Evolutionary conservation across 441 rosid species (phyloP).

Genomic region (Aleurites moluccanus): DNA sequence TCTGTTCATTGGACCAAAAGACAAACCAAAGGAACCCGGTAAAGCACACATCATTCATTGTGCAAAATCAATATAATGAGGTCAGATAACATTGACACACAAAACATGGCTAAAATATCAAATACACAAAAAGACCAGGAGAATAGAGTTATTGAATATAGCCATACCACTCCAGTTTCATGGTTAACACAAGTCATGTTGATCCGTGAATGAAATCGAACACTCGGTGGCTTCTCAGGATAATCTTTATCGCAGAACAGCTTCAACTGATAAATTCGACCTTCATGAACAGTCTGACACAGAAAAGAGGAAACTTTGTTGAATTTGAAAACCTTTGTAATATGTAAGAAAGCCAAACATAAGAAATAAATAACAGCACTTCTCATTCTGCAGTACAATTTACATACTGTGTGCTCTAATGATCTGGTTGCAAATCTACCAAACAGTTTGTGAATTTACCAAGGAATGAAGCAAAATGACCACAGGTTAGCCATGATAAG

Average conservation of each 20-base stretch:
- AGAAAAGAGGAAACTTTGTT: conserved; percentile 16
- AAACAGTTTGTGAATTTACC: neutral
- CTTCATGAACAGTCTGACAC: conserved; percentile 88
- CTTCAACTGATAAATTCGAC: conserved; percentile 96
- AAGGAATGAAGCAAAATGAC: neutral
- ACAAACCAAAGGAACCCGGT: neutral
- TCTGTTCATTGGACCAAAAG: neutral
- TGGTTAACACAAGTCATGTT: conserved; percentile 96
- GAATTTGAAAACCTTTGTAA: conserved; percentile 6
- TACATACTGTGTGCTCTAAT: neutral
- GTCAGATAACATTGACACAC: neutral
- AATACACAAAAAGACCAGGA: neutral
- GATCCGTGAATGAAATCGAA: conserved; percentile 89
- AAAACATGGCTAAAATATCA: neutral
- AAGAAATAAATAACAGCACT: neutral
- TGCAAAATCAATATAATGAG: neutral
- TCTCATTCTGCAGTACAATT: neutral
- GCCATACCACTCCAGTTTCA: conserved; percentile 87
- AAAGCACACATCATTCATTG: neutral
- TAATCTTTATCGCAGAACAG: conserved; percentile 97
- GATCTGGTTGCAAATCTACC: neutral
- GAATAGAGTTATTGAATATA: neutral
- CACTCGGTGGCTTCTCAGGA: conserved; percentile 96
- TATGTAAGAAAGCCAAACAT: conserved; percentile 1
- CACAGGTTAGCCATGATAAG: neutral